Evolutionary conservation across 129 eudicot genomes (phyloP).

Genomic region (Pulicaria dysenterica): DNA sequence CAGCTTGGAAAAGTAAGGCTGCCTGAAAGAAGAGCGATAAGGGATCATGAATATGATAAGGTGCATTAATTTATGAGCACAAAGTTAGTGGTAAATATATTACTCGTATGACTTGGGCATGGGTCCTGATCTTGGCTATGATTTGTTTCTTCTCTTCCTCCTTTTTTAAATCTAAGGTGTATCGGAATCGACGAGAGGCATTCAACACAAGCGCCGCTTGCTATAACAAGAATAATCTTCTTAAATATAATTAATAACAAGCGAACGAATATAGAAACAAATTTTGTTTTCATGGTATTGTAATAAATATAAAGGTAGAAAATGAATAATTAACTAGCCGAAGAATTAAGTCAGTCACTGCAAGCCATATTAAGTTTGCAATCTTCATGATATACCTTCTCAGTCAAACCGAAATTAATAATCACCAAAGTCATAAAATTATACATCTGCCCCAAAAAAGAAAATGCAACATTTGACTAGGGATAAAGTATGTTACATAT

Average conservation of each 20-base stretch:
- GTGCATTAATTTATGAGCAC: background rate
- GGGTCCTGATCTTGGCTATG: constrained; percentile 80
- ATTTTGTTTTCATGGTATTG: background rate
- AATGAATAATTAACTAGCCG: constrained; percentile 10
- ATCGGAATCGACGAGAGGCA: constrained; percentile 96
- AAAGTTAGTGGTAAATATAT: constrained; percentile 1
- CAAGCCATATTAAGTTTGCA: constrained; percentile 13
- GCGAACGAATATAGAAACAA: background rate
- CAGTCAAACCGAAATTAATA: constrained; percentile 17
- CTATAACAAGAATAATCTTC: constrained; percentile 37
- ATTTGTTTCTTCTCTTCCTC: constrained; percentile 89
- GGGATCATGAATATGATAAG: constrained; percentile 29
- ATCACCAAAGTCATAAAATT: background rate
- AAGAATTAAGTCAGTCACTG: constrained; percentile 21
- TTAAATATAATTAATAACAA: constrained; percentile 13
- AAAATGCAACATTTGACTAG: constrained; percentile 22
- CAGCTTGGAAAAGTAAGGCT: constrained; percentile 75
- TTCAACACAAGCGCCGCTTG: constrained; percentile 98
- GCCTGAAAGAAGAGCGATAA: constrained; percentile 55
- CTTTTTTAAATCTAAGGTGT: constrained; percentile 89
- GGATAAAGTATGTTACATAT: background rate
- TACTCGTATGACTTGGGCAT: constrained; percentile 94
- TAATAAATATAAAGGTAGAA: constrained; percentile 7
- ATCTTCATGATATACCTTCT: constrained; percentile 19
- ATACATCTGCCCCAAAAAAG: constrained; percentile 1